Evolutionary conservation across 352 stramenopile genomes (phyloP), one percentile per base, ranked within the genome.

Genomic region (Phytophthora rubi): DNA sequence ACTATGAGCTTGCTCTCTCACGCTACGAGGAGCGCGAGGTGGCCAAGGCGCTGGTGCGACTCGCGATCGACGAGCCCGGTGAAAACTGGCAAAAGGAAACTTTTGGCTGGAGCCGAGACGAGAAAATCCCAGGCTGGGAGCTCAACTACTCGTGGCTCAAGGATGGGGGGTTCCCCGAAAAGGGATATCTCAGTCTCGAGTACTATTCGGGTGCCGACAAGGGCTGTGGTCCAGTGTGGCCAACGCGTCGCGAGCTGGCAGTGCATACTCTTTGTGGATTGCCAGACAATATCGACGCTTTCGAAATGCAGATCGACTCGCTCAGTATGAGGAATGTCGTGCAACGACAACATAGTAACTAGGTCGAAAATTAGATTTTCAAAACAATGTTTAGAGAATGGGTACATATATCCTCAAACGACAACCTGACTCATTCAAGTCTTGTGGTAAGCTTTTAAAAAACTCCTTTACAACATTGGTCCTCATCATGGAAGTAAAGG

Each of bases 121-220:
- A 94, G 68, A 78, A 85, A 35, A 89, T 94, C 26, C 87, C 87
- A 0, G 87, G 87, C 18, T 94, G 87, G 87, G 82, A 93, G 60
- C 84, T 94, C 60, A 93, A 93, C 47, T 70, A 88, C 53, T 91
- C 82, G 55, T 94, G 87, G 87, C 77, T 92, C 47, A 91, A 91
- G 64, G 87, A 94, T 63, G 82, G 85, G 23, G 84, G 82, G 1
- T 92, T 93, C 58, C 83, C 85, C 4, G 83, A 94, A 48, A 93
- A 92, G 77, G 87, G 87, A 9, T 90, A 81, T 62, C 59, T 94
- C 37, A 86, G 73, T 33, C 76, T 94, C 35, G 81, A 91, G 61
- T 94, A 94, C 47, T 94, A 93, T 68, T 94, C 86, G 6, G 86
- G 86, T 1, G 83, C 82, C 0, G 86, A 94, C 62, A 86, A 86